A percentile compares a stretch with the other conserved stretches of the same genome.
Conservation (phyloP, 1,284 basidiomycete genomes). For the Kalmanozyma brasiliensis region DNA sequence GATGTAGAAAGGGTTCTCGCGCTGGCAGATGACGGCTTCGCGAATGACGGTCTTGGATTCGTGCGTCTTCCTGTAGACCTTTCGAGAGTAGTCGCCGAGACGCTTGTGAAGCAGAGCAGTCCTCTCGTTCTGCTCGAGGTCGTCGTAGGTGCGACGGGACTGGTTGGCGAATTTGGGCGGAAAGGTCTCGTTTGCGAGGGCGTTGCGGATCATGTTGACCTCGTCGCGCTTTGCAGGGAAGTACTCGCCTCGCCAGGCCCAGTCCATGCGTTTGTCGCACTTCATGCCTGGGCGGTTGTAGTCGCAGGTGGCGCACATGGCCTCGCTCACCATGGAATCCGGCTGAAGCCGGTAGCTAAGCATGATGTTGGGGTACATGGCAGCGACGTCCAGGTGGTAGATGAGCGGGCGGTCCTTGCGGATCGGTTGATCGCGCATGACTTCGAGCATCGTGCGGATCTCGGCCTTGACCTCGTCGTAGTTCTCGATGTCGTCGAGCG, state of each 20-base stretch:
- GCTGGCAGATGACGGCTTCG: constrained; percentile 95
- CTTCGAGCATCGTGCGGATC: constrained; percentile 82
- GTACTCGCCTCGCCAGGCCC: constrained; percentile 99
- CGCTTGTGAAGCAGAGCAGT: constrained; percentile 94
- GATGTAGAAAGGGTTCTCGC: constrained; percentile 99
- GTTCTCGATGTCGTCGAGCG: constrained; percentile 87
- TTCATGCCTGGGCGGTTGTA: constrained; percentile 95
- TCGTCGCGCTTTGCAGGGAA: constrained; percentile 98
- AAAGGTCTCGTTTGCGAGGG: constrained; percentile 92
- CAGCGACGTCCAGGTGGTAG: constrained; percentile 98
- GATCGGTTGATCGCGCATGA: constrained; percentile 89
- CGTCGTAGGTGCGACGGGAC: constrained; percentile 82
- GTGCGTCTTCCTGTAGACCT: constrained; percentile 99
- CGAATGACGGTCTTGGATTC: constrained; percentile 95
- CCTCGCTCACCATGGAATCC: constrained; percentile 96
- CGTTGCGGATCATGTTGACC: constrained; percentile 98
- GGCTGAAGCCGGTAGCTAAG: constrained; percentile 98
- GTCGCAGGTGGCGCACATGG: constrained; percentile 97
- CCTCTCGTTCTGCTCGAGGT: constrained; percentile 87
- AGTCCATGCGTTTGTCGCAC: constrained; percentile 92
- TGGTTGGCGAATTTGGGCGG: constrained; percentile 81
- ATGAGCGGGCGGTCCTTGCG: constrained; percentile 93
- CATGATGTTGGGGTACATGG: constrained; percentile 99
- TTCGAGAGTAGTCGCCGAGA: constrained; percentile 95
- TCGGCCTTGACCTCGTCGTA: constrained; percentile 90